A percentile compares a stretch with the other conserved stretches of the same genome.
These are phyloP conservation scores for Fusarium bulbicola DNA, from an alignment of 2,329 filamentous ascomycete genomes.

Conservation along the genomic window DNA sequence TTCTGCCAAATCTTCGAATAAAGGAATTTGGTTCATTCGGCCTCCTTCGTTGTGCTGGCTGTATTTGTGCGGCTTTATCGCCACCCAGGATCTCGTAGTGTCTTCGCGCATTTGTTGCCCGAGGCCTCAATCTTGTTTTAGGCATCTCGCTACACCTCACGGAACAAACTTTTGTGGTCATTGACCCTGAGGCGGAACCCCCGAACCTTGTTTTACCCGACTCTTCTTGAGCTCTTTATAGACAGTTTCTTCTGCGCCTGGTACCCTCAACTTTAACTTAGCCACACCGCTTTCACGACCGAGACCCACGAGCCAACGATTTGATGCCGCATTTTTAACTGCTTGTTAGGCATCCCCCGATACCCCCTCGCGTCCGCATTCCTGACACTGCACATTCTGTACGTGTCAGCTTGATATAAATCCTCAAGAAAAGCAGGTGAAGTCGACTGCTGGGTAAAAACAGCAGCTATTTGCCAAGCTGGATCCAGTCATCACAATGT, in stretches of 20 bases:
- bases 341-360: conserved; percentile 14
- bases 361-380: conserved; percentile 11
- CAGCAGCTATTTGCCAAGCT: conserved; percentile 37
- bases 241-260: conserved; percentile 8
- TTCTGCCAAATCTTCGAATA: conserved; percentile 4
- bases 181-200: neutral
- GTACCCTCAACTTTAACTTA: conserved; percentile 9
- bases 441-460: conserved; percentile 35
- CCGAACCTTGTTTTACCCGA: conserved; percentile 2
- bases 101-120: conserved; percentile 22
- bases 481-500: conserved; percentile 45
- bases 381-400: neutral
- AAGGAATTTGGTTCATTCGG: conserved; percentile 19
- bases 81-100: conserved; percentile 9
- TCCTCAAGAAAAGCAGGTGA: neutral
- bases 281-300: conserved; percentile 38
- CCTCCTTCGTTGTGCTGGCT: conserved; percentile 40
- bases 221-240: conserved; percentile 7
- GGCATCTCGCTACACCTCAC: conserved; percentile 6
- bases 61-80: conserved; percentile 16
- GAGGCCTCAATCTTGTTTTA: conserved; percentile 11
- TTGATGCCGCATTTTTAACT: conserved; percentile 38
- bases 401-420: conserved; percentile 8
- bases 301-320: conserved; percentile 31
- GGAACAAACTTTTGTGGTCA: conserved; percentile 6